Percentiles rank a stretch among this genome's conserved stretches.
These are phyloP conservation scores for Pythium periplocum DNA, from an alignment of 352 stramenopile species.

Conservation along the genomic window DNA sequence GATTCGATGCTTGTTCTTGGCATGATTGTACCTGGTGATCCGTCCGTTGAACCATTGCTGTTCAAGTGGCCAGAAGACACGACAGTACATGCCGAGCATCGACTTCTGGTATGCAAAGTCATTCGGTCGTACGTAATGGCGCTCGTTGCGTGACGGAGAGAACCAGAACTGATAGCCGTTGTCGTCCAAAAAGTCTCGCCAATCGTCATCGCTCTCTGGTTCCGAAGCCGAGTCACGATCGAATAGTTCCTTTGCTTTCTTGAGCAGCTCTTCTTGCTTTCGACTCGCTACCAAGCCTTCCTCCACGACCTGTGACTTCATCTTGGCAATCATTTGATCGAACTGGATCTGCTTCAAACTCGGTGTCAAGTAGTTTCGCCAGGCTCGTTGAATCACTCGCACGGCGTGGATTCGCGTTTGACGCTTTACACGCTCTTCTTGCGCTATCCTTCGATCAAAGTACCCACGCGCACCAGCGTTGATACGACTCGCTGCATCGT, in stretches of 20 bases:
- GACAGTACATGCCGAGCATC: conserved; percentile 55
- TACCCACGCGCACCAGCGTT: conserved; percentile 60
- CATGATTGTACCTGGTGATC: conserved; percentile 47
- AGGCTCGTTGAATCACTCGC: conserved; percentile 47
- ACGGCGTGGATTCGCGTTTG: conserved; percentile 35
- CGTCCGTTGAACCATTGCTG: conserved; percentile 67
- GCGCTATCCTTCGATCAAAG: conserved; percentile 41
- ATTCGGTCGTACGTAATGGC: conserved; percentile 62
- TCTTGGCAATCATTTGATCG: conserved; percentile 40
- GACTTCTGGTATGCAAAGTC: conserved; percentile 42
- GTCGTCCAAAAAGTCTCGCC: conserved; percentile 62
- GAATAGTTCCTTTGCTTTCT: conserved; percentile 35
- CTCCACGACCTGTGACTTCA: conserved; percentile 40
- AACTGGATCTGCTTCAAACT: conserved; percentile 35
- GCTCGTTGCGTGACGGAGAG: conserved; percentile 59
- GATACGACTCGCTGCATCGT: conserved; percentile 53
- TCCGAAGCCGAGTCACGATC: conserved; percentile 73
- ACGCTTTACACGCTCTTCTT: conserved; percentile 25
- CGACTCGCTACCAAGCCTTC: conserved; percentile 35
- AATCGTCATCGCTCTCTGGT: conserved; percentile 71
- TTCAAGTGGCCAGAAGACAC: conserved; percentile 71
- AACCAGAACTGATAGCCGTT: conserved; percentile 73
- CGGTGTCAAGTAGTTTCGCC: conserved; percentile 37
- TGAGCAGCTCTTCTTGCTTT: conserved; percentile 45
- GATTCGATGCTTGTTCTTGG: conserved; percentile 61